Base-by-base conservation (phyloP, 257 asterid genomes). In the Solanum paucissectum region DNA sequence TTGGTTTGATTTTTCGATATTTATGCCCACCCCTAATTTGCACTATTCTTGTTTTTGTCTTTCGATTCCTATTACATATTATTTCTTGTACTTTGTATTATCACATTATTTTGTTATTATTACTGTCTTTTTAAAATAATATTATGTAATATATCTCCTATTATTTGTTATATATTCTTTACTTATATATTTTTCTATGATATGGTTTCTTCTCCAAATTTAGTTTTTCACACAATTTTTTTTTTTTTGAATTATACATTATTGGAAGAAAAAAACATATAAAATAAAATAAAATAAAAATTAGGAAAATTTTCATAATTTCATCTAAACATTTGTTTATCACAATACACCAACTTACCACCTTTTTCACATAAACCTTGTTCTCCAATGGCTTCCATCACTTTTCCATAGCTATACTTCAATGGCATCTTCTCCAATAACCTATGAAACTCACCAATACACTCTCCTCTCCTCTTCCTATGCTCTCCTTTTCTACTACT, bases 401-500 rank as follows among this genome's bases (percentile, higher is more conserved):
- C 89, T 90, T 93, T 94, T 42, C 99, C 98, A 87, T 92, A 94
- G 83, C 96, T 93, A 84, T 95, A 95, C 90, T 90, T 92, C 93
- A 95, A 91, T 27, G 99, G 98, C 98, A 97, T 92, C 72, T 86
- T 92, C 85, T 95, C 96, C 88, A 93, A 85, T 49, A 94, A 88
- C 73, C 94, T 87, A 88, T 97, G 99, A 33, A 97, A 97, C 89
- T 93, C 94, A 55, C 82, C 86, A 68, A 97, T 92, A 86, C 99
- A 97, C 13, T 92, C 95, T 74, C 98, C 99, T 90, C 99, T 95
- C 81, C 96, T 94, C 94, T 95, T 95, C 90, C 95, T 92, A 73
- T 95, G 99, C 86, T 97, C 98, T 46, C 88, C 91, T 84, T 68
- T 90, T 84, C 99, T 92, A 86, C 98, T 94, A 66, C 99, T 95